Evolutionary conservation across 805 yeast genomes (phyloP).

Genomic region (Cyberlindnera misumaiensis): DNA sequence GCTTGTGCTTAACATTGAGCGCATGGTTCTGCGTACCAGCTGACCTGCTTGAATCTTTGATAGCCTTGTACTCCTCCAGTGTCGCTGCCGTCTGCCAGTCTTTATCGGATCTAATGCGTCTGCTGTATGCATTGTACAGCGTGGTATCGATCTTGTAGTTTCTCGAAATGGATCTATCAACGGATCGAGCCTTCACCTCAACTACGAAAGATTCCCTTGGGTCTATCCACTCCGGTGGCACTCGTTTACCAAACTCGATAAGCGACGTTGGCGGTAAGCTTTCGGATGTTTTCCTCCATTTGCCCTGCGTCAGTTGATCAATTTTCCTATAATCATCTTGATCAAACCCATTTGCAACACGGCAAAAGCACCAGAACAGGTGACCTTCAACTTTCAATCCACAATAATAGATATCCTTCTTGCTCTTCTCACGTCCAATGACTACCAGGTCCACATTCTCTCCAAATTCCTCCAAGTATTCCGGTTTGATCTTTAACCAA

Average conservation of each 20-base stretch:
- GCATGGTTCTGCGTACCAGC: constrained; percentile 20
- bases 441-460: constrained; percentile 76
- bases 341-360: constrained; percentile 81
- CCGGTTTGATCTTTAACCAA: constrained; percentile 94
- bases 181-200: constrained; percentile 76
- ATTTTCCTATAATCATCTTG: constrained; percentile 54
- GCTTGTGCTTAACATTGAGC: constrained; percentile 21
- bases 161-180: constrained; percentile 40
- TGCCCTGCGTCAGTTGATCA: constrained; percentile 45
- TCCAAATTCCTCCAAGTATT: constrained; percentile 78
- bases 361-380: constrained; percentile 60
- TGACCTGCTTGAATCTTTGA: constrained; percentile 21
- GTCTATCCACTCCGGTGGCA: constrained; percentile 72
- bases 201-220: constrained; percentile 74
- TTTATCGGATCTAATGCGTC: constrained; percentile 64
- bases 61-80: constrained; percentile 41
- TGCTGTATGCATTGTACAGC: constrained; percentile 69
- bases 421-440: constrained; percentile 71
- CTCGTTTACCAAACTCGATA: constrained; percentile 49
- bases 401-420: constrained; percentile 64
- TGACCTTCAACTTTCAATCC: constrained; percentile 38
- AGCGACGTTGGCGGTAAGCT: constrained; percentile 35
- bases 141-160: constrained; percentile 64
- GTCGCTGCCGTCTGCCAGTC: constrained; percentile 48
- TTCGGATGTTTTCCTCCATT: constrained; percentile 45